Evolutionary conservation across 148 eudicot genomes (phyloP).

Genomic region (Rhododendron kiyosumense): DNA sequence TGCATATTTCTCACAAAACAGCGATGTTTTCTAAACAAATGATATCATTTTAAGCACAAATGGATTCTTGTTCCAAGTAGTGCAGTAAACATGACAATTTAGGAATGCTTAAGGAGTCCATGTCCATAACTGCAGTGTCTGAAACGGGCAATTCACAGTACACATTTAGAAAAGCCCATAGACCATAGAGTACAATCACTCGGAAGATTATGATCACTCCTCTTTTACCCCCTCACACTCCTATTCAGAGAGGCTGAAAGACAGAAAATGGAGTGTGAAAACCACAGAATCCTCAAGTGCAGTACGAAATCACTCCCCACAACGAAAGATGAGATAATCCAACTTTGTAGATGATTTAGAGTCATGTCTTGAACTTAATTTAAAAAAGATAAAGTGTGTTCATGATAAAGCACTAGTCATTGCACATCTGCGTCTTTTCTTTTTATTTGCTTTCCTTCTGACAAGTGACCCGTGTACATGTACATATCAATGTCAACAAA

Average conservation of each 20-base stretch:
- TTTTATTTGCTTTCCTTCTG: background rate
- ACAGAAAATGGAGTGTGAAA: background rate
- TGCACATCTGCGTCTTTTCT: background rate
- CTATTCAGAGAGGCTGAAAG: background rate
- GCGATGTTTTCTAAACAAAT: background rate
- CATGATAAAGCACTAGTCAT: background rate
- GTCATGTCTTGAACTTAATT: background rate
- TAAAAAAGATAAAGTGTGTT: background rate
- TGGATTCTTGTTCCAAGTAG: background rate
- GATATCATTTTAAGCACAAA: background rate
- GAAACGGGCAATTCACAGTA: background rate
- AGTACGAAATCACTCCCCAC: background rate
- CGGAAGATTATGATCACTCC: background rate
- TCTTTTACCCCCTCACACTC: background rate
- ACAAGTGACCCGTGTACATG: background rate
- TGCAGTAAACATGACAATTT: background rate
- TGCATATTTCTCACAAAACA: background rate
- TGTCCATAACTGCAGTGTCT: background rate
- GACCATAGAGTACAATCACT: background rate
- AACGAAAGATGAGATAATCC: background rate
- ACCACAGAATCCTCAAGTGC: background rate
- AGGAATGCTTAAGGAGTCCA: background rate
- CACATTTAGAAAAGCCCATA: background rate
- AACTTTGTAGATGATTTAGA: background rate
- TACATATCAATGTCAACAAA: background rate